Evolutionary conservation across 1,284 basidiomycete species (phyloP), one percentile per base, ranked within the genome.

Genomic region (Microbotryum violaceum): DNA sequence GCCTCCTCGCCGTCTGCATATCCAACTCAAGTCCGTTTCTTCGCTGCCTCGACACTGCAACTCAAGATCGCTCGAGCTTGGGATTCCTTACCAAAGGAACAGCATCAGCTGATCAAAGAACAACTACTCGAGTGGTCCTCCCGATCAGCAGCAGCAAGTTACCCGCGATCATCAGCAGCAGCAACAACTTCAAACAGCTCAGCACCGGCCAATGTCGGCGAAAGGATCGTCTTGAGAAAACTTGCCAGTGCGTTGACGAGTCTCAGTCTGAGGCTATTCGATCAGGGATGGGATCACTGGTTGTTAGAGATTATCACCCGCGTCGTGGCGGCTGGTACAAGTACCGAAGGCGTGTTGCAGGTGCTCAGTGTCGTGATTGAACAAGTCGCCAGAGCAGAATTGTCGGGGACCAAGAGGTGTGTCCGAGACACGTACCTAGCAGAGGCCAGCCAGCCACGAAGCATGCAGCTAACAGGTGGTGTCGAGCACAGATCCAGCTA

Each of bases 341-440:
- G 57, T 16, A 61, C 68, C 47, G 62, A 67, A 54, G 68, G 64
- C 16, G 63, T 57, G 2, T 57, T 71, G 16, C 68, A 69, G 46
- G 67, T 73, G 29, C 61, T 73, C 6, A 55, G 55, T 8, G 64
- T 70, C 16, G 67, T 64, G 46, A 69, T 72, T 23, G 72, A 73
- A 60, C 64, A 72, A 54, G 66, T 70, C 21, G 59, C 63, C 42
- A 55, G 71, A 47, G 71, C 72, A 18, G 70, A 72, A 45, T 49
- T 73, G n/a, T 61, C 67, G 0, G 71, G 66, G 2, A 66, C 57
- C 27, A 67, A 66, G 44, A 62, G 68, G 72, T 72, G 44, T 25
- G 68, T 52, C 12, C 16, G 18, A 4, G 46, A 31, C 29, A 16
- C 21, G 12, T 25, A 20, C 10, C 3, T 8, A 50, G 31, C 1